Evolutionary conservation across 495 filamentous ascomycete genomes (phyloP), one percentile per base, ranked within the genome.

Genomic region (Podospora didyma): DNA sequence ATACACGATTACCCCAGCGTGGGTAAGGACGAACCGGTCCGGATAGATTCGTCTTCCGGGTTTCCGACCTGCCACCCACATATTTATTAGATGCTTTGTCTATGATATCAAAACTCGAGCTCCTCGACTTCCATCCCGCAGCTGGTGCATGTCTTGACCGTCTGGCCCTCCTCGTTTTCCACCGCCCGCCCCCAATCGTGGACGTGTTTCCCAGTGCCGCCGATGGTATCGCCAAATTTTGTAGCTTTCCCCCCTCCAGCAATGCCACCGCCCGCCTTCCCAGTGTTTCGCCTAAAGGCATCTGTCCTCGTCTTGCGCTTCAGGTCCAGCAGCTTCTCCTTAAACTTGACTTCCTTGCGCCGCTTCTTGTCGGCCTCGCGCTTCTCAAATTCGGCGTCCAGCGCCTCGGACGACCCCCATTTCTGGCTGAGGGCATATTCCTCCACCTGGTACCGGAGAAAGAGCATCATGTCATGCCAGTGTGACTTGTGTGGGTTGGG

Each of bases 391-490:
- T 98, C 95, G 21, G 82, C 89, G 67, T 98, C 95, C 28, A 98
- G 72, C 23, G 84, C 86, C 61, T 94, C 92, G 0, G 86, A 65
- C 0, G 86, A 89, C 0, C 93, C 94, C 94, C 94, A 97, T 67
- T 88, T 90, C 9, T 78, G 67, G 0, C 79, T 84, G 63, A 96
- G 88, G 1, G 90, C 94, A 65, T 96, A 96, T 47, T 89, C 89
- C 63, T 98, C 94, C 2, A 98, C 87, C 65, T 98, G 95, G 56
- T 85, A 97, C 0, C 95, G 86, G 9, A 98, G 77, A 67, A 89
- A 98, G 0, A 98, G 83, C 89, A 94, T 94, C 94, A 98, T 97
- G 74, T 94, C 90, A 64, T 96, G 92, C 90, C 90, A 98, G 34
- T 92, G 91, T 0, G 86, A 83, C 66, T 96, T 96, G 69, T 97